Evolutionary conservation across 768 basidiomycete species (phyloP), one percentile per base, ranked within the genome.

Genomic region (Calocybe indica): DNA sequence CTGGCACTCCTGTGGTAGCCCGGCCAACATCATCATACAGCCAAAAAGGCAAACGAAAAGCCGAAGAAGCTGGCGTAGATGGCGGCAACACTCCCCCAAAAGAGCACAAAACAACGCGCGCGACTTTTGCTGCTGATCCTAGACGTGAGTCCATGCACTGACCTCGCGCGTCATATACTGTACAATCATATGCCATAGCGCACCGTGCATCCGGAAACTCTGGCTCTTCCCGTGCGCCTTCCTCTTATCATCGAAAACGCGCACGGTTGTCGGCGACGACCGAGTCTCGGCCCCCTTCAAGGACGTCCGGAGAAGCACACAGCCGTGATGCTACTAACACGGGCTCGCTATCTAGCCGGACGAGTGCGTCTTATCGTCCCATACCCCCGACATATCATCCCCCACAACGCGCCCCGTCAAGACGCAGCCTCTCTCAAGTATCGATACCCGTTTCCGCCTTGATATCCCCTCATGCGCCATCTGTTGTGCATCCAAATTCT

Each of bases 381-480:
- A 52, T 62, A 54, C 42, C 64, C 47, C 40, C 56, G 15, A 13
- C 59, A 37, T 42, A 56, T 34, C 52, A 54, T 13, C 50, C 50
- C 42, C 41, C 50, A 28, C 55, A 55, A 39, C 66, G 66, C 42
- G 64, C 66, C 6, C 59, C 71, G 49, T 75, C 73, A 12, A 73
- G 74, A 43, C 75, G 71, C 37, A 85, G 82, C 58, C 65, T 83
- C 49, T 85, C 86, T 2, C 80, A 83, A 58, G 69, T 73, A 9
- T 89, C 87, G n/a, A 84, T 91, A 14, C 88, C 88, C 2, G 77
- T 91, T 47, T 84, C 83, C 36, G 88, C 88, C 3, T 69, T 88
- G 52, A 74, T 91, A 37, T 82, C 85, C 3, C 87, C 88, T 0
- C 86, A 85, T 56, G 86, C 84, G 22, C 88, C 86, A 5, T 89